A percentile compares a stretch with the other conserved stretches of the same genome.
Conservation (phyloP, 176 grass and related monocot species). For the Pharus latifolius region DNA sequence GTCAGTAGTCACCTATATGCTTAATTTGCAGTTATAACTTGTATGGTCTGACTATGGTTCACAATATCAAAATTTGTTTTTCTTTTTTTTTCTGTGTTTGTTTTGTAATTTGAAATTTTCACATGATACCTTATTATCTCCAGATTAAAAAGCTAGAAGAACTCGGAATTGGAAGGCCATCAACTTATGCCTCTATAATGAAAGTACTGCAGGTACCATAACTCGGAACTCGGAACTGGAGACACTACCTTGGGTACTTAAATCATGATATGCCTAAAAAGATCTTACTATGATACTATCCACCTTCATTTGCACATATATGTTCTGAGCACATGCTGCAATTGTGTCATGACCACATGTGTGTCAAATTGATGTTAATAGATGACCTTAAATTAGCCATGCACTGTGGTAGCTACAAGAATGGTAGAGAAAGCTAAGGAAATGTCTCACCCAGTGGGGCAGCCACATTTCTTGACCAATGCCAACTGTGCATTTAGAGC, state of each 20-base stretch:
- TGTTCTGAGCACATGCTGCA: background rate
- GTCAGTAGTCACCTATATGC: slow-evolving; percentile 39
- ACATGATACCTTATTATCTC: background rate
- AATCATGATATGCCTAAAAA: background rate
- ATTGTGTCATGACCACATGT: too few species aligned
- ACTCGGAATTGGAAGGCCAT: slow-evolving; percentile 97
- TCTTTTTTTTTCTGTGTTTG: background rate
- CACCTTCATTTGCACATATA: background rate
- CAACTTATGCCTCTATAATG: slow-evolving; percentile 90
- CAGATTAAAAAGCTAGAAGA: slow-evolving; percentile 97
- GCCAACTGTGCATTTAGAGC: background rate
- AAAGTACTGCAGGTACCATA: slow-evolving; percentile 73
- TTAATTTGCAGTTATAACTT: slow-evolving; percentile 1
- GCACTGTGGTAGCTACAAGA: background rate
- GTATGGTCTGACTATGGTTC: slow-evolving; percentile 5
- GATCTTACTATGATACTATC: background rate
- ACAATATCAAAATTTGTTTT: background rate
- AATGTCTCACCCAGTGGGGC: background rate
- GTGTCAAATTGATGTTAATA: too few species aligned
- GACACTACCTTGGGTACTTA: background rate
- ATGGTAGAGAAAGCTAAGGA: too few species aligned
- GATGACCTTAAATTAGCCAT: background rate
- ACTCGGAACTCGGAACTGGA: too few species aligned
- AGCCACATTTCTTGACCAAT: background rate
- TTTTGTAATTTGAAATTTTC: slow-evolving; percentile 1